A percentile compares a stretch with the other conserved stretches of the same genome.
Evolutionary conservation across 139 green algal genomes (phyloP).

Genomic region (Coelastrella sp.): DNA sequence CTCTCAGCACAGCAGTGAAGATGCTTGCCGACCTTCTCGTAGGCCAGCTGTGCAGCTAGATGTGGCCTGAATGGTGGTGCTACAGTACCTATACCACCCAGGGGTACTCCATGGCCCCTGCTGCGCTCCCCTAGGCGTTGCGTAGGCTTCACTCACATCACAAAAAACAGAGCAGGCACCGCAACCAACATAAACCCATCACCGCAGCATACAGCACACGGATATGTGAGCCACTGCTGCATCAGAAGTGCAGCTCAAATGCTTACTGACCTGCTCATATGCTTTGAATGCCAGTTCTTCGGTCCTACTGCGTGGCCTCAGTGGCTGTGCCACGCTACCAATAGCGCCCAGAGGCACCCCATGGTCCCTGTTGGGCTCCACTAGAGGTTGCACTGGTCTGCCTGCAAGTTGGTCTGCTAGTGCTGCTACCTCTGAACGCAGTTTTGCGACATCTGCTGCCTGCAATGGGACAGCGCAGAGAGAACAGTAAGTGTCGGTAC

Average conservation of each 20-base stretch:
- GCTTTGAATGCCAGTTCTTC: conserved; percentile 23
- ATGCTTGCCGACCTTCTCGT: conserved; percentile 12
- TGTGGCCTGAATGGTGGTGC: neutral
- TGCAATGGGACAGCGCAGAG: neutral
- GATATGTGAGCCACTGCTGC: neutral
- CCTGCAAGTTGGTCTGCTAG: conserved; percentile 25
- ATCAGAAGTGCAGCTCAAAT: neutral
- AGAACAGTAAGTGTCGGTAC: neutral
- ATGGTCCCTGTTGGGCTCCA: neutral
- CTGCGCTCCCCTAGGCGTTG: neutral
- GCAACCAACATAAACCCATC: too few relatives aligned
- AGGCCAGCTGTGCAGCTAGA: neutral
- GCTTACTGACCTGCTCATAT: conserved; percentile 22
- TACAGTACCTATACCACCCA: neutral
- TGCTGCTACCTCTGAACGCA: conserved; percentile 31
- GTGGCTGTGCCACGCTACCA: neutral
- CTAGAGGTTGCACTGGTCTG: neutral
- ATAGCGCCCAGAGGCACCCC: neutral
- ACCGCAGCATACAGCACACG: too few relatives aligned
- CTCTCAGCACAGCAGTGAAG: neutral
- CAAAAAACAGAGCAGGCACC: too few relatives aligned
- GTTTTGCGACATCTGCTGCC: conserved; percentile 14
- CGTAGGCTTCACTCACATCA: too few relatives aligned
- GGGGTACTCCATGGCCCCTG: neutral
- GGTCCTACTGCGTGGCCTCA: neutral